These are phyloP conservation scores for Tulasnella calospora DNA, from an alignment of 768 basidiomycete species.

Conservation along the genomic window DNA sequence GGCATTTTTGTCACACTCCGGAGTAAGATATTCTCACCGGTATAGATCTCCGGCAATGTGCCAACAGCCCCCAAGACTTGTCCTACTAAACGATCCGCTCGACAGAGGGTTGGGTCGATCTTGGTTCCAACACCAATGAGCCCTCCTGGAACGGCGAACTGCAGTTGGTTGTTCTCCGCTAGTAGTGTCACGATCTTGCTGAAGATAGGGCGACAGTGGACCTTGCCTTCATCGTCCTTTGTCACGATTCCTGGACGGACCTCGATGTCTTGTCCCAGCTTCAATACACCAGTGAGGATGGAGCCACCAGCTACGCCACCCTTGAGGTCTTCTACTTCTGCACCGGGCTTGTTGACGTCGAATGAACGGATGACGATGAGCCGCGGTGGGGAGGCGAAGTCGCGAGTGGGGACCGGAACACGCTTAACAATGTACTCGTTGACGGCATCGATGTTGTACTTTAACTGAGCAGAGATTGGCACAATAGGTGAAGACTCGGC, in stretches of 20 bases:
- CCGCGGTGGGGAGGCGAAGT: slow-evolving; percentile 85
- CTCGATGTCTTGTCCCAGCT: slow-evolving; percentile 89
- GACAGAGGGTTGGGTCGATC: slow-evolving; percentile 93
- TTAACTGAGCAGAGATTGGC: slow-evolving; percentile 96
- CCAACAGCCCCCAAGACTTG: slow-evolving; percentile 95
- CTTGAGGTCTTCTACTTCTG: slow-evolving; percentile 94
- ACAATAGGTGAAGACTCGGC: slow-evolving; percentile 97
- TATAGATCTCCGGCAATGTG: slow-evolving; percentile 88
- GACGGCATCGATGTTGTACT: slow-evolving; percentile 99
- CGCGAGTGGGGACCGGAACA: slow-evolving; percentile 89
- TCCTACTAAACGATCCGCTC: slow-evolving; percentile 94
- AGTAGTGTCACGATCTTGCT: slow-evolving; percentile 84
- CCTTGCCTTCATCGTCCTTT: slow-evolving; percentile 84
- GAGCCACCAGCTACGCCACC: slow-evolving; percentile 98
- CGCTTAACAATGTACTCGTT: slow-evolving; percentile 97
- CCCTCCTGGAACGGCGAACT: slow-evolving; percentile 95
- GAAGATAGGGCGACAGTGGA: slow-evolving; percentile 90
- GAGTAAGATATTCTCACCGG: slow-evolving; percentile 47
- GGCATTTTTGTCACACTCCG: not conserved
- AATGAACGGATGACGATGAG: slow-evolving; percentile 99
- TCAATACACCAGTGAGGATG: slow-evolving; percentile 86
- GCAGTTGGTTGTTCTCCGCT: slow-evolving; percentile 89
- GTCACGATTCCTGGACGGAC: slow-evolving; percentile 96
- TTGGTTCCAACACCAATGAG: slow-evolving; percentile 97
- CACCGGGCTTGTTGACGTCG: slow-evolving; percentile 98